Percentiles rank a stretch among this genome's conserved stretches.
Conservation (phyloP, 202 grass and related monocot species). For the Zizania palustris region DNA sequence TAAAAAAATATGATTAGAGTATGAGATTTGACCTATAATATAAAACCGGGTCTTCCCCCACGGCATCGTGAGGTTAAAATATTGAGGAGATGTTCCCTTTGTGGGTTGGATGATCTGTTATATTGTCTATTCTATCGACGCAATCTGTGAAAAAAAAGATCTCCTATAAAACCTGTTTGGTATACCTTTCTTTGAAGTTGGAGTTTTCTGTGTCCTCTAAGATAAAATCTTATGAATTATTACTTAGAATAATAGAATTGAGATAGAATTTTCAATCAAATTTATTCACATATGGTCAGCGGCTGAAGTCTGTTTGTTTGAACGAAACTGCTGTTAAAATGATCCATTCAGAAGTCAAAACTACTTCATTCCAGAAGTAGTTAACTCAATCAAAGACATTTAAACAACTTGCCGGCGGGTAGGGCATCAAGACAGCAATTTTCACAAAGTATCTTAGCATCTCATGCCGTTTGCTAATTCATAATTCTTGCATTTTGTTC, state of each 20-base stretch:
- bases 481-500: background rate
- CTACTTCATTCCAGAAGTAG: background rate
- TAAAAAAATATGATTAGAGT: constrained; percentile 36
- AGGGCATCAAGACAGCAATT: background rate
- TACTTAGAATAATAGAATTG: background rate
- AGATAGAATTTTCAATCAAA: background rate
- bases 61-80: constrained; percentile 40
- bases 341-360: background rate
- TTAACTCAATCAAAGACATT: no score
- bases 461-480: background rate
- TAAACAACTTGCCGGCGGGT: no score
- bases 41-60: constrained; percentile 25
- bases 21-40: constrained; percentile 46
- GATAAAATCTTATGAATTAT: background rate
- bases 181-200: background rate
- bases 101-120: constrained; percentile 47
- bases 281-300: background rate
- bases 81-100: constrained; percentile 56
- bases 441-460: background rate
- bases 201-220: background rate
- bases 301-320: background rate
- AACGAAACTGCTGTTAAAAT: background rate
- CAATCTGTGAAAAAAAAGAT: constrained; percentile 15
- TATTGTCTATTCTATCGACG: constrained; percentile 45
- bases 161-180: background rate